A percentile compares a stretch with the other conserved stretches of the same genome.
Evolutionary conservation across 75 land plant species (phyloP).

Genomic region (Pseudotsuga menziesii): DNA sequence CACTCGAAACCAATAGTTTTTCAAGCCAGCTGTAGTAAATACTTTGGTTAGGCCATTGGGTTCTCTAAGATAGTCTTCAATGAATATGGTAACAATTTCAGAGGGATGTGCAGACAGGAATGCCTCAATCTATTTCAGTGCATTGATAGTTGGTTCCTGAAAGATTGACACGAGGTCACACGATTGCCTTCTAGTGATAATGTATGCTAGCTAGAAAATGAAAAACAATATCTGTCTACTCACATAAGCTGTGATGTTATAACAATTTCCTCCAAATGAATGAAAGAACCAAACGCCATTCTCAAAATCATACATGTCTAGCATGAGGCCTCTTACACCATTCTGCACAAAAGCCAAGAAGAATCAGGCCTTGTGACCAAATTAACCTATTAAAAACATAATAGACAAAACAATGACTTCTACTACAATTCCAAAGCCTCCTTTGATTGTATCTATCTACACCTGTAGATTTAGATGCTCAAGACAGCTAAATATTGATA

Average conservation of each 20-base stretch:
- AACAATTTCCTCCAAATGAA: constrained; percentile 62
- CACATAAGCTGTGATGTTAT: constrained; percentile 75
- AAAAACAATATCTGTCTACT: constrained; percentile 11
- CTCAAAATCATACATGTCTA: constrained; percentile 77
- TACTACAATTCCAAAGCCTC: background rate
- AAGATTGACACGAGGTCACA: background rate
- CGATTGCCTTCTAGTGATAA: background rate
- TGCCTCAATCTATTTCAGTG: constrained; percentile 20
- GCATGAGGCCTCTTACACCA: constrained; percentile 79
- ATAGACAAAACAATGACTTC: background rate
- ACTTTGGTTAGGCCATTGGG: constrained; percentile 18
- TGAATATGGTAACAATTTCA: constrained; percentile 24
- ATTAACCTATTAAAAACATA: background rate
- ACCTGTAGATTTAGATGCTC: background rate
- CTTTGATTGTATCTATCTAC: background rate
- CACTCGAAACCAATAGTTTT: constrained; percentile 28
- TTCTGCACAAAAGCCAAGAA: constrained; percentile 39
- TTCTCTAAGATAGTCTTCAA: constrained; percentile 24
- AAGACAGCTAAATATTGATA: background rate
- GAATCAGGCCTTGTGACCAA: background rate
- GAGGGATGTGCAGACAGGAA: constrained; percentile 18
- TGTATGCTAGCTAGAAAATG: background rate
- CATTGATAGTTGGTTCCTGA: constrained; percentile 23
- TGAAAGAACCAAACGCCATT: constrained; percentile 83
- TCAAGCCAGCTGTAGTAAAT: constrained; percentile 22